Base-by-base conservation (phyloP, 1,284 basidiomycete species). In the Puccinia coronata region DNA sequence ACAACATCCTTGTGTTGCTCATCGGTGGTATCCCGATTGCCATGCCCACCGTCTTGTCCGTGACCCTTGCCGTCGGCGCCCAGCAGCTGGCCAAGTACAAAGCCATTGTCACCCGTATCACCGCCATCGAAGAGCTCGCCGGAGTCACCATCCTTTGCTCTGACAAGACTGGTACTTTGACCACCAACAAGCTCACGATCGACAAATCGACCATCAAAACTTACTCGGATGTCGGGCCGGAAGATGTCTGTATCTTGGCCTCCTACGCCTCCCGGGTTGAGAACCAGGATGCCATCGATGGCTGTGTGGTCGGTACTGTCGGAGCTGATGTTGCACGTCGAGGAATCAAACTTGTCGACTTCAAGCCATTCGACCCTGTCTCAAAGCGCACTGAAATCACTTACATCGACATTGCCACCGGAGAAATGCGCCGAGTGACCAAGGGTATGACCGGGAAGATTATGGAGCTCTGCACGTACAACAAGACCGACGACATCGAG, bases 321-420 rank as follows among this genome's bases (percentile, higher is more conserved):
- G 91, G 91, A 80, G 92, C 94, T 49, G 82, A 84, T 86, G 90
- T 90, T 83, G 95, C 96, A 82, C 95, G 95, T 84, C 90, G 90
- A 82, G 96, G 95, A 77, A 97, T 98, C 89, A 95, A 94, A 87
- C 91, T 98, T 81, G 89, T 98, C 86, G 95, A 98, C 88, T 99
- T 99, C 91, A 98, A 96, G 90, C 95, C 96, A 28, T 98, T 98
- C 91, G 96, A 98, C 90, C 96, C 96, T 81, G 94, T 96, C 84
- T 94, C 96, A 90, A 98, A 98, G 91, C 94, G 96, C 87, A 98
- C 96, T 83, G 95, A 98, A 89, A 96, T 97, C 86, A 98, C 96
- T 82, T 98, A 98, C 90, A 92, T 91, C 83, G 96, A 98, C 87
- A 92, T 95, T 87, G 90, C 94, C 25, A 91, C 93, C 51, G 95